Evolutionary conservation across 371 early-diverging fungal species (phyloP).

Genomic region (Blakeslea trispora): DNA sequence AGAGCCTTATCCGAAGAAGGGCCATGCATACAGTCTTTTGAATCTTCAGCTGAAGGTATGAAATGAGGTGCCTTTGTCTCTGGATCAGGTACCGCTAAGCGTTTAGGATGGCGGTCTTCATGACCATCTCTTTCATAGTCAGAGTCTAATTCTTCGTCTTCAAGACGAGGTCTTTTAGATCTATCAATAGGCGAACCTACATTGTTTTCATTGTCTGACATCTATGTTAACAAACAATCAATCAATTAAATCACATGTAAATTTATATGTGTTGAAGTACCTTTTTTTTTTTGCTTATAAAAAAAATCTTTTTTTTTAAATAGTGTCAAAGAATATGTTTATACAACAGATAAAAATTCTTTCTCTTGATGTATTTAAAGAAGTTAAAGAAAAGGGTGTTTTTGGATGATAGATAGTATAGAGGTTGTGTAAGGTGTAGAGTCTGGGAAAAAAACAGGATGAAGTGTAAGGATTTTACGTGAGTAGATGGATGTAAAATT

Average conservation of each 20-base stretch:
- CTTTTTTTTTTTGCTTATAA: not conserved
- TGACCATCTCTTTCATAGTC: slow-evolving; percentile 39
- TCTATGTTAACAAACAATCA: slow-evolving; percentile 4
- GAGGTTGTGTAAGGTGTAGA: not conserved
- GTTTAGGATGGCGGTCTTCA: slow-evolving; percentile 49
- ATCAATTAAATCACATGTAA: not conserved
- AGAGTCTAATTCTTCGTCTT: slow-evolving; percentile 43
- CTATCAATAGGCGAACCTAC: slow-evolving; percentile 45
- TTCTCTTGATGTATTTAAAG: too few species aligned
- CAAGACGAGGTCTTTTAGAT: slow-evolving; percentile 48
- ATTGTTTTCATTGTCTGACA: slow-evolving; percentile 32
- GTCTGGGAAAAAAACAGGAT: not conserved
- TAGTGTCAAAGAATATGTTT: too few species aligned
- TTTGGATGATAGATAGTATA: not conserved
- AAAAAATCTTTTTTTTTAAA: not conserved
- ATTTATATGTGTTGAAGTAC: not conserved
- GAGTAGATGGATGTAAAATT: not conserved
- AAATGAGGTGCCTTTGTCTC: slow-evolving; percentile 54
- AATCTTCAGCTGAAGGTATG: slow-evolving; percentile 29
- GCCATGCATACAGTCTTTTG: not conserved
- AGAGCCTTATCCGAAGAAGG: not conserved
- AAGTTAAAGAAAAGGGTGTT: slow-evolving; percentile 4
- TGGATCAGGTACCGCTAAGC: slow-evolving; percentile 52
- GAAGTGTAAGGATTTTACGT: not conserved
- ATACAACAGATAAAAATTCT: not conserved